These are phyloP conservation scores for Candida andamanensis DNA, from an alignment of 805 yeast genomes.

Conservation along the genomic window DNA sequence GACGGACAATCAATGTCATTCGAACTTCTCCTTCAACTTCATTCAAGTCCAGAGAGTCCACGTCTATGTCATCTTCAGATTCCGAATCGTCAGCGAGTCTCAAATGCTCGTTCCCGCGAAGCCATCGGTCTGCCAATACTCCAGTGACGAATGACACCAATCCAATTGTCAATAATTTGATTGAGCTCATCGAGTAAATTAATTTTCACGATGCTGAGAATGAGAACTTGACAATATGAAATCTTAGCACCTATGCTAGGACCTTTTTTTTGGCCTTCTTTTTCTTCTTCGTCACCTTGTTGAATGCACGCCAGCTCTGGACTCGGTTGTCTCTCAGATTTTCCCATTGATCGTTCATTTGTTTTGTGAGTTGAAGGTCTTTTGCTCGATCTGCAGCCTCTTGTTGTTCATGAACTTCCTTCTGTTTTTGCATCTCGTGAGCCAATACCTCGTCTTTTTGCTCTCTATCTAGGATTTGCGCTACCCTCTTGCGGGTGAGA, in stretches of 20 bases:
- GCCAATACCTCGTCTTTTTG: conserved; percentile 24
- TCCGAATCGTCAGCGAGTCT: conserved; percentile 19
- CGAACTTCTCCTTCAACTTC: conserved; percentile 73
- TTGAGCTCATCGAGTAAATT: too few species aligned
- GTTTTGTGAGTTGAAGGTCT: conserved; percentile 37
- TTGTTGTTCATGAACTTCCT: conserved; percentile 22
- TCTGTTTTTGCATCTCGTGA: conserved; percentile 17
- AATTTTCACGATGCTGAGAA: too few species aligned
- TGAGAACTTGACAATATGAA: too few species aligned
- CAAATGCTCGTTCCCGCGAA: not conserved
- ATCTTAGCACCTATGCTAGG: conserved; percentile 34
- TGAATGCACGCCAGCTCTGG: conserved; percentile 52
- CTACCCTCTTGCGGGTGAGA: conserved; percentile 31
- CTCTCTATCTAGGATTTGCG: conserved; percentile 39
- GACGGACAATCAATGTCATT: conserved; percentile 85
- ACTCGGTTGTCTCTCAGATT: conserved; percentile 54
- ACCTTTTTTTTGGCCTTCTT: conserved; percentile 38
- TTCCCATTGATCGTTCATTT: conserved; percentile 54
- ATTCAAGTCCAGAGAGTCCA: conserved; percentile 57
- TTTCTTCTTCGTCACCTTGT: conserved; percentile 41
- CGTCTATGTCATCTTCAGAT: conserved; percentile 49
- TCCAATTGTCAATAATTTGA: too few species aligned
- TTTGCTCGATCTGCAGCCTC: conserved; percentile 28
- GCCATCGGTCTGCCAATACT: not conserved
- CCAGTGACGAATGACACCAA: not conserved